These are phyloP conservation scores for Daldinia loculata DNA, from an alignment of 495 filamentous ascomycete species.

Conservation along the genomic window DNA sequence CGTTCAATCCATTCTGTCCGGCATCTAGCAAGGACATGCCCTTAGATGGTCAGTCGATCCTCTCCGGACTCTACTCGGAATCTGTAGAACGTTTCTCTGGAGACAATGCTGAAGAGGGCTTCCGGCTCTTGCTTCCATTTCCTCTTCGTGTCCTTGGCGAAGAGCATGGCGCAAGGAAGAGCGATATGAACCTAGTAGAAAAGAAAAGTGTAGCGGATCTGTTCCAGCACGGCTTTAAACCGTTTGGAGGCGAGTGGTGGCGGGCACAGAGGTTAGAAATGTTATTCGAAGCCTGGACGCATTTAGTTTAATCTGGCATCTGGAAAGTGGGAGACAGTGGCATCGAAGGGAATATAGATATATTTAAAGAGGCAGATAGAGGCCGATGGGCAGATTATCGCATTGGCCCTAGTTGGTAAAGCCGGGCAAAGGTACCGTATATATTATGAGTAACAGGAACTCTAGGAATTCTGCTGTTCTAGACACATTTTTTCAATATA, in stretches of 20 bases:
- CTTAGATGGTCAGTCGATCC: background rate
- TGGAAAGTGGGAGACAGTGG: constrained; percentile 54
- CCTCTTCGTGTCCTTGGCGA: constrained; percentile 9
- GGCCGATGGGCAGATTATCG: constrained; percentile 28
- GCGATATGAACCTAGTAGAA: constrained; percentile 46
- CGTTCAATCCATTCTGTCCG: no score
- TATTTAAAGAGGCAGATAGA: constrained; percentile 49
- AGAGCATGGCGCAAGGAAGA: constrained; percentile 42
- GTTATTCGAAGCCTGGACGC: constrained; percentile 49
- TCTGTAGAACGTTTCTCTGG: constrained; percentile 13
- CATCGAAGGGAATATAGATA: constrained; percentile 52
- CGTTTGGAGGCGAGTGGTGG: constrained; percentile 48
- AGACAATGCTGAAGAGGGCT: constrained; percentile 42
- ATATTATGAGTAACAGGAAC: no score
- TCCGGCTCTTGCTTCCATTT: constrained; percentile 39
- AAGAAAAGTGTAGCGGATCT: constrained; percentile 40
- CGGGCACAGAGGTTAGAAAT: constrained; percentile 50
- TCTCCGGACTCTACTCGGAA: constrained; percentile 38
- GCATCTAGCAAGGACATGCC: no score
- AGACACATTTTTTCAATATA: background rate
- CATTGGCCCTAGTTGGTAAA: constrained; percentile 36
- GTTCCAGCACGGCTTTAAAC: constrained; percentile 53
- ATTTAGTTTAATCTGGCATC: constrained; percentile 50
- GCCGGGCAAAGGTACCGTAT: no score
- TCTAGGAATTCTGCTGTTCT: background rate